phyloP scores from a whole-genome alignment of 2,329 filamentous ascomycete species.

The Calonectria montana region DNA sequence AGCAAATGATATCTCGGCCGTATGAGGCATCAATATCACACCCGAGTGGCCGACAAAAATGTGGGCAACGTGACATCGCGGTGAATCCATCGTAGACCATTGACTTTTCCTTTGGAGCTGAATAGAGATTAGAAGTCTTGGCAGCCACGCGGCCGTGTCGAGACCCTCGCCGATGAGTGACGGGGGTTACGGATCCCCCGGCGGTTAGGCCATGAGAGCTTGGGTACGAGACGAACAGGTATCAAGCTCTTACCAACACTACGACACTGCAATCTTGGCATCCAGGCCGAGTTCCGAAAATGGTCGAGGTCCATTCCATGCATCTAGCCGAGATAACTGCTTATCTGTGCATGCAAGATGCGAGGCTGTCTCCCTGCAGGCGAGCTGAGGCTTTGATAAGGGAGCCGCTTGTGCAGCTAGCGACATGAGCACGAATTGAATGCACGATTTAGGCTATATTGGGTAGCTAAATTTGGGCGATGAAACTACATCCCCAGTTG shows the following conservation, averaged over 20 bases:
- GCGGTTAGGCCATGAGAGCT: background rate
- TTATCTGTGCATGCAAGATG: background rate
- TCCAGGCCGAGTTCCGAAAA: background rate
- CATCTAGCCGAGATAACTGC: background rate
- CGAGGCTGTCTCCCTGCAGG: background rate
- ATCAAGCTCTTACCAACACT: background rate
- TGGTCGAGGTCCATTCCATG: background rate
- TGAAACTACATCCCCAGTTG: background rate
- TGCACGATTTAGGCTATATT: background rate
- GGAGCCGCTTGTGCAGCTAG: background rate
- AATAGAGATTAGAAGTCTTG: background rate
- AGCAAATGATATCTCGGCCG: constrained; percentile 1
- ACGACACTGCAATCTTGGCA: background rate
- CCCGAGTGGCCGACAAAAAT: constrained; percentile 19
- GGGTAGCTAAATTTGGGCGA: background rate
- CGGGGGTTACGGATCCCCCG: background rate
- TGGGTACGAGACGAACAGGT: background rate
- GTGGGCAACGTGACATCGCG: constrained; percentile 18
- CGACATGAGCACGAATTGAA: background rate
- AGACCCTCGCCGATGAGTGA: background rate
- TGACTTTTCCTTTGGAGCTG: constrained; percentile 3
- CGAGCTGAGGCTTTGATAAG: constrained; percentile 2
- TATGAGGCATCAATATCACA: constrained; percentile 17
- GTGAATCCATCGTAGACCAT: constrained; percentile 19
- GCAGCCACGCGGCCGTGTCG: background rate